phyloP scores from a whole-genome alignment of 2,329 filamentous ascomycete genomes.

The Ceratocystis ficicola region DNA sequence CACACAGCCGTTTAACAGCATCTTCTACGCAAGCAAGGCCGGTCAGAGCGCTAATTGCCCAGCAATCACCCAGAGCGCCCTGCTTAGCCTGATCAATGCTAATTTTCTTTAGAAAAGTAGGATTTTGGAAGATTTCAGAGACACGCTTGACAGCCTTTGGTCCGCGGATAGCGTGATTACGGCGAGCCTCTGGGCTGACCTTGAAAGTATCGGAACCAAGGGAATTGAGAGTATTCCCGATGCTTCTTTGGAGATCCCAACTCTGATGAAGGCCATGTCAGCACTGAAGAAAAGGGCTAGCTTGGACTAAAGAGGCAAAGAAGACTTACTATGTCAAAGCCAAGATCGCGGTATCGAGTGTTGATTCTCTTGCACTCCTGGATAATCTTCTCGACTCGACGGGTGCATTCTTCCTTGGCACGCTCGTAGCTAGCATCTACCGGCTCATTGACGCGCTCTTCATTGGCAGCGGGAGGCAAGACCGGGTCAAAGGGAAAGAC shows the following conservation, averaged over 20 bases:
- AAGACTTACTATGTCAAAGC: slow-evolving; percentile 43
- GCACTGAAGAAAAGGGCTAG: slow-evolving; percentile 21
- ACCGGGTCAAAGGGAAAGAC: slow-evolving; percentile 54
- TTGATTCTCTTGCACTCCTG: slow-evolving; percentile 61
- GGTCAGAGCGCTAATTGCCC: slow-evolving; percentile 67
- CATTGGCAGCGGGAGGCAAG: slow-evolving; percentile 36
- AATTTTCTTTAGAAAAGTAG: slow-evolving; percentile 53
- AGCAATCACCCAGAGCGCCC: slow-evolving; percentile 67
- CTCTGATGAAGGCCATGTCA: slow-evolving; percentile 33
- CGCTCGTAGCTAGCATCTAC: slow-evolving; percentile 50
- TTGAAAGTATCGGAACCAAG: slow-evolving; percentile 43
- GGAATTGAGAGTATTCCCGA: slow-evolving; percentile 43
- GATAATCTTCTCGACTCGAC: slow-evolving; percentile 50
- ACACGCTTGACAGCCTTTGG: slow-evolving; percentile 66
- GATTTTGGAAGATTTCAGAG: slow-evolving; percentile 63
- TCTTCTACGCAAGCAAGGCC: slow-evolving; percentile 62
- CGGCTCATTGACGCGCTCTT: slow-evolving; percentile 46
- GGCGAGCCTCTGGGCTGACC: slow-evolving; percentile 28
- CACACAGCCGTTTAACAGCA: slow-evolving; percentile 60
- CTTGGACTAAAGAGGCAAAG: slow-evolving; percentile 27
- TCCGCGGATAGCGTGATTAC: slow-evolving; percentile 35
- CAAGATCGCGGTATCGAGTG: slow-evolving; percentile 62
- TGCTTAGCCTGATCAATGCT: slow-evolving; percentile 66
- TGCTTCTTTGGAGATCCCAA: slow-evolving; percentile 56
- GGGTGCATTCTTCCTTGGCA: slow-evolving; percentile 50